A percentile compares a stretch with the other conserved stretches of the same genome.
phyloP scores from a whole-genome alignment of 352 stramenopile genomes.

The Phytophthora melonis region DNA sequence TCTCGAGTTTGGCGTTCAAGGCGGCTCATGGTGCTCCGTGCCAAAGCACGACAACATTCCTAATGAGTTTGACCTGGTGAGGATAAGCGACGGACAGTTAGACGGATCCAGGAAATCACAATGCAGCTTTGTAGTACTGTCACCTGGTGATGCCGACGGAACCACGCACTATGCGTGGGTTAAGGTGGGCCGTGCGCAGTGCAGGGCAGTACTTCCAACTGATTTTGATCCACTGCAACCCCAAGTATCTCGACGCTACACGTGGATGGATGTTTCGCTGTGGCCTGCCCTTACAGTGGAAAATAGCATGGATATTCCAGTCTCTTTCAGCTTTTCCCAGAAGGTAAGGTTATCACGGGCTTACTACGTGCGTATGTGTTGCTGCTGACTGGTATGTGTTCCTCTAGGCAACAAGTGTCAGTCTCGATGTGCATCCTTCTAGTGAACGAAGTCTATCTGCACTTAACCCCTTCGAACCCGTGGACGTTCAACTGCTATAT shows the following conservation, averaged over 20 bases:
- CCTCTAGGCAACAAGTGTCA: slow-evolving; percentile 23
- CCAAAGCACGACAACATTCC: slow-evolving; percentile 36
- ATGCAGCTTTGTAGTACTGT: slow-evolving; percentile 38
- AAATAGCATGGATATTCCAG: slow-evolving; percentile 44
- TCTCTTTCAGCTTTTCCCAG: slow-evolving; percentile 49
- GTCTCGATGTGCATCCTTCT: slow-evolving; percentile 31
- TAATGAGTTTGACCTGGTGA: slow-evolving; percentile 65
- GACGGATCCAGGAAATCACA: slow-evolving; percentile 26
- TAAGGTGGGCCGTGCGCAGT: slow-evolving; percentile 44
- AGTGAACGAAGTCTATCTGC: slow-evolving; percentile 37
- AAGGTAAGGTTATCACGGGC: slow-evolving; percentile 37
- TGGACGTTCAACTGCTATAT: slow-evolving; percentile 34
- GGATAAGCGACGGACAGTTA: slow-evolving; percentile 30
- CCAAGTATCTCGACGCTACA: slow-evolving; percentile 51
- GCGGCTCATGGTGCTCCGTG: slow-evolving; percentile 42
- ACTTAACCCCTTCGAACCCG: slow-evolving; percentile 52
- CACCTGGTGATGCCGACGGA: slow-evolving; percentile 17
- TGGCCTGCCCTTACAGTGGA: slow-evolving; percentile 54
- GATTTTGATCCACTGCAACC: slow-evolving; percentile 56
- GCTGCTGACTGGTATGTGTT: slow-evolving; percentile 15
- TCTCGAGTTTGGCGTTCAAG: slow-evolving; percentile 37
- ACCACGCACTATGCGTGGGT: slow-evolving; percentile 46
- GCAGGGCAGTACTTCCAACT: slow-evolving; percentile 52
- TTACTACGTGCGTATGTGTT: background rate
- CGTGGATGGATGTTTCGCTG: slow-evolving; percentile 63